phyloP scores from a whole-genome alignment of 192 early-diverging fungal genomes.

The Gryganskiella cystojenkinii region DNA sequence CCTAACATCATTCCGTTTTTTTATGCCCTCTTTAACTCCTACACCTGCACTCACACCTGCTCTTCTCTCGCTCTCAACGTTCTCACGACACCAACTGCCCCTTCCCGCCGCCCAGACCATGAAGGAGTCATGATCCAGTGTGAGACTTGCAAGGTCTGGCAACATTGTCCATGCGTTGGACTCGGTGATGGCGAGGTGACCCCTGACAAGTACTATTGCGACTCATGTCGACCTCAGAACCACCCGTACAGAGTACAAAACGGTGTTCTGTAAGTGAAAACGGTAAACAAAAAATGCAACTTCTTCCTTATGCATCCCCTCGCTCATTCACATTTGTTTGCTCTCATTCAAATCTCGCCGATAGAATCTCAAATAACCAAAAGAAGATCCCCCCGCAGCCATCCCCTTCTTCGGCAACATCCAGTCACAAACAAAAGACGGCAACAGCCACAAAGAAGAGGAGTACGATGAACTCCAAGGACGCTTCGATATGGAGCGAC shows the following conservation, averaged over 20 bases:
- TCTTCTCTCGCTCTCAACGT: background rate
- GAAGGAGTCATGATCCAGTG: conserved; percentile 92
- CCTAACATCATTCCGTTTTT: background rate
- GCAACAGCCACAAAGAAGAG: conserved; percentile 35
- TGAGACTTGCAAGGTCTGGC: conserved; percentile 94
- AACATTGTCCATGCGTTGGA: conserved; percentile 93
- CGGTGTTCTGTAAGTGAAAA: conserved; percentile 55
- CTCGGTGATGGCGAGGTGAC: conserved; percentile 77
- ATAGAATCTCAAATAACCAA: conserved; percentile 26
- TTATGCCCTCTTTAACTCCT: conserved; percentile 3
- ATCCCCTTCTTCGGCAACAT: conserved; percentile 1
- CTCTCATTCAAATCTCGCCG: background rate
- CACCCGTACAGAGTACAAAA: conserved; percentile 69
- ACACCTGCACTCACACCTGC: conserved; percentile 3
- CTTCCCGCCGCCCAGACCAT: no score
- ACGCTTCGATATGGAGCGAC: conserved; percentile 8
- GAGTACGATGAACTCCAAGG: conserved; percentile 36
- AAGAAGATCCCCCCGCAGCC: background rate
- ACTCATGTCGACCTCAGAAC: conserved; percentile 86
- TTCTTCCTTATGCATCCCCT: no score
- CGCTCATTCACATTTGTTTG: background rate
- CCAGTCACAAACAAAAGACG: conserved; percentile 12
- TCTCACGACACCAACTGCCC: no score
- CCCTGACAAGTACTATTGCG: conserved; percentile 94
- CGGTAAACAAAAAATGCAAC: no score